Evolutionary conservation across 2,329 filamentous ascomycete genomes (phyloP), one percentile per base, ranked within the genome.

Genomic region (Talaromyces rugulosus): DNA sequence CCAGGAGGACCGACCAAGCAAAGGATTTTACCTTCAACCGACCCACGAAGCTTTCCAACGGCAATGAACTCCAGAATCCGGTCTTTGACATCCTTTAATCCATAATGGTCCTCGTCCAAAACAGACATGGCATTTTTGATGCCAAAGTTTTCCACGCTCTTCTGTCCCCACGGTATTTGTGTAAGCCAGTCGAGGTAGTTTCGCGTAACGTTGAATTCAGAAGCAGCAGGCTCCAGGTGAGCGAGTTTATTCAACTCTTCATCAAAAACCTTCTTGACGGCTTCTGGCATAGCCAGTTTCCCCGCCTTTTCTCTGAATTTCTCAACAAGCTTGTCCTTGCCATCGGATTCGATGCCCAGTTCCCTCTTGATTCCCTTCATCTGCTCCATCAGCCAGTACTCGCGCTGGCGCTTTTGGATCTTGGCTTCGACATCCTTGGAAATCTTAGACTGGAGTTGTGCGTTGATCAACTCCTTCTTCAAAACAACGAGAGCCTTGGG

Each of bases 111-210:
- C 75, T 98, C 93, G 67, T 99, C 93, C 60, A 99, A 79, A 8
- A 99, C 94, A 58, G 84, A 88, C 78, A 93, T 89, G 7, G 95
- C 95, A 70, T 99, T 90, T 68, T 91, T 85, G 68, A 99, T 97
- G 56, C 89, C 92, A 75, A 99, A 99, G 76, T 98, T 99, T 80
- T 99, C 95, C 0, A 92, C 89, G 68, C 93, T 97, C 72, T 93
- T 86, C 75, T 95, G 90, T 55, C 95, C 95, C 95, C 95, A 99
- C 0, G 95, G 95, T 52, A 99, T 95, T 75, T 98, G 94, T 6
- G 95, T 99, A 47, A 99, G 84, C 95, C 96, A 99, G 78, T 99
- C 96, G 42, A 99, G 83, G 76, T 99, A 99, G 77, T 99, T 99
- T 64, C 96, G 85, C 27, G 95, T 99, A 51, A 99, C 96, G 69